A percentile compares a stretch with the other conserved stretches of the same genome.
These are phyloP conservation scores for Fusarium paranaense DNA, from an alignment of 2,329 filamentous ascomycete genomes.

Conservation along the genomic window DNA sequence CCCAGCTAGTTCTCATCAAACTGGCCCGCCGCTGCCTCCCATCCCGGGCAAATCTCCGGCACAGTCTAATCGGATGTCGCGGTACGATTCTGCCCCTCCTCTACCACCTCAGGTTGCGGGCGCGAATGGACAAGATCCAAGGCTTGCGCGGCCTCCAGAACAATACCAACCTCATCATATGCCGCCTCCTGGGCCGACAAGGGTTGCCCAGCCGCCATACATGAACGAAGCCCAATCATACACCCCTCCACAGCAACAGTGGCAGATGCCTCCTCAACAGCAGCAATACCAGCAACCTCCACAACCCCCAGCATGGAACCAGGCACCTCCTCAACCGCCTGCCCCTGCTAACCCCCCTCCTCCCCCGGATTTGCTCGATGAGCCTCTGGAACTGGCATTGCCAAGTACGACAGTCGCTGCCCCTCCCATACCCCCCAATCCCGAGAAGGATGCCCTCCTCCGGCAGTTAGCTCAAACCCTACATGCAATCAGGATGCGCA, in stretches of 20 bases:
- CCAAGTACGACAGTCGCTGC: conserved; percentile 68
- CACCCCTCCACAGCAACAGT: conserved; percentile 38
- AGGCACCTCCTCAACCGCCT: conserved; percentile 36
- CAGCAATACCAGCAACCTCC: conserved; percentile 37
- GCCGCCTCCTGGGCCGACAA: conserved; percentile 22
- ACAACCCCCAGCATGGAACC: conserved; percentile 43
- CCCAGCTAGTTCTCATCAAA: conserved; percentile 40
- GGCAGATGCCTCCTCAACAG: conserved; percentile 34
- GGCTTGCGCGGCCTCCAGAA: conserved; percentile 22
- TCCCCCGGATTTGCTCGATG: conserved; percentile 66
- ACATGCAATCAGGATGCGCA: conserved; percentile 74
- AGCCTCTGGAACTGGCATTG: conserved; percentile 64
- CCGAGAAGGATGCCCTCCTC: conserved; percentile 91
- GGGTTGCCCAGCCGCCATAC: conserved; percentile 28
- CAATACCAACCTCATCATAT: conserved; percentile 36
- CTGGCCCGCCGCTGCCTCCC: conserved; percentile 46
- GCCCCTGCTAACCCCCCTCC: conserved; percentile 47
- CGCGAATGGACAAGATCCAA: conserved; percentile 21
- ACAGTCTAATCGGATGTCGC: conserved; percentile 46
- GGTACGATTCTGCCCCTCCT: conserved; percentile 62
- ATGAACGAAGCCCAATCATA: conserved; percentile 33
- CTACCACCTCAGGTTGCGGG: conserved; percentile 51
- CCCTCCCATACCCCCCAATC: conserved; percentile 93
- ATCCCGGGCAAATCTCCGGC: conserved; percentile 29
- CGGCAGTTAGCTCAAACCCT: conserved; percentile 79